Base-by-base conservation (phyloP, 2,329 filamentous ascomycete genomes). In the Paracamarosporium sp. region DNA sequence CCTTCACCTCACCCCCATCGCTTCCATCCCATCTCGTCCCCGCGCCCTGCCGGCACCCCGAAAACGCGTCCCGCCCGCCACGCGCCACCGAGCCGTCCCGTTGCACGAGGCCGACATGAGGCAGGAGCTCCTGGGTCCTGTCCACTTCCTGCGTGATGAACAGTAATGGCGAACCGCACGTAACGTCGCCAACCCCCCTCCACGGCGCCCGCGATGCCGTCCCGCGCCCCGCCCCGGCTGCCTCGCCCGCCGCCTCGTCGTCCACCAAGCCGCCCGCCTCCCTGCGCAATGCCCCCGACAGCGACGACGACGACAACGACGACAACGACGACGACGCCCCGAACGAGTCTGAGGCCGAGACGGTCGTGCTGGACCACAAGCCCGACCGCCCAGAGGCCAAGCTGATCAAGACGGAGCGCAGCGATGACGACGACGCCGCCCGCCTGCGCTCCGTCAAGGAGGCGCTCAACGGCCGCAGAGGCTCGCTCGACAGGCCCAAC, bases 261-360 rank as follows among this genome's bases (percentile, higher is more conserved):
- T 57, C 62, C 6, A 30, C 17, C 53, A 51, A 35, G 15, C 28
- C 17, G 8, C 11, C 17, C 24, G 51, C 40, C 22, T 17, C 47
- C 31, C 53, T 64, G 43, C 68, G 60, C 40, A 68, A 75, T 59
- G 71, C 66, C 63, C 57, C 36, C 25, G 9, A 70, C 60, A 59
- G 66, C 54, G 50, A 61, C 56, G 60, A 64, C 38, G 68, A 71
- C 44, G 74, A 78, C 57, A n/a, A n/a, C 25, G 9, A 70, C 60
- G 58, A 66, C 54, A 47, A 61, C 56, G 60, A 64, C 38, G 68
- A 71, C 44, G 74, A 78, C 57, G 76, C 72, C 31, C 72, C 75
- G 52, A 77, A 76, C 62, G 78, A 81, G 62, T 82, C 80, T 15
- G 81, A 83, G 69, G 81, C 81, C 50, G 81, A 83, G 70, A 83